These are phyloP conservation scores for Suhomyces guaymorum DNA, from an alignment of 1,139 yeast species.

Conservation along the genomic window DNA sequence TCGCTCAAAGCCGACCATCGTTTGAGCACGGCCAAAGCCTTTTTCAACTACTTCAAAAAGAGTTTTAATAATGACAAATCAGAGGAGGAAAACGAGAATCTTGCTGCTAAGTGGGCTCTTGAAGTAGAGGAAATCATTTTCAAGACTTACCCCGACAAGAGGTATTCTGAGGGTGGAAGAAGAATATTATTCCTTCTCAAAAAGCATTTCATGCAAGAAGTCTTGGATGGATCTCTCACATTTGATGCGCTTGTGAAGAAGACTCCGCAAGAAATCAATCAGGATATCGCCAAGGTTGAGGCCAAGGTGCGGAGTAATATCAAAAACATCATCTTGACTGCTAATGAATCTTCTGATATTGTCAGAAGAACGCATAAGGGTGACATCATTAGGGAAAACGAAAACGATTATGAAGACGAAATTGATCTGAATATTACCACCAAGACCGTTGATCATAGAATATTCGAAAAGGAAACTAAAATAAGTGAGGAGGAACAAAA, in stretches of 20 bases:
- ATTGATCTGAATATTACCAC: constrained; percentile 38
- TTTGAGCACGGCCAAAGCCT: constrained; percentile 41
- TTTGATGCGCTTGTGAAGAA: constrained; percentile 56
- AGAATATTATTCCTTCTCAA: constrained; percentile 40
- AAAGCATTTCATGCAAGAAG: constrained; percentile 45
- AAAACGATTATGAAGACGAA: constrained; percentile 27
- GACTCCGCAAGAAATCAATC: constrained; percentile 68
- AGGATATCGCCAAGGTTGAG: constrained; percentile 69
- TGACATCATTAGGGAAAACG: constrained; percentile 56
- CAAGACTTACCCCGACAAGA: constrained; percentile 25
- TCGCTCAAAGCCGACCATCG: constrained; percentile 32
- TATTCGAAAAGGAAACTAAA: constrained; percentile 25
- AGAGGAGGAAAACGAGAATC: constrained; percentile 29
- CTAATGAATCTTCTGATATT: constrained; percentile 20
- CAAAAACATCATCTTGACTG: constrained; percentile 20
- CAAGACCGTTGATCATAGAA: constrained; percentile 45
- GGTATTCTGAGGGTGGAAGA: constrained; percentile 45
- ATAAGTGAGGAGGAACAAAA: constrained; percentile 3
- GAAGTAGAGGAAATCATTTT: constrained; percentile 45
- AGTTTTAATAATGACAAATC: constrained; percentile 44
- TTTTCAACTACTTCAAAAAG: constrained; percentile 38
- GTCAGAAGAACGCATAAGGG: constrained; percentile 84
- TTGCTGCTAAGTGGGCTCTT: constrained; percentile 39
- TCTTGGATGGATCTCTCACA: constrained; percentile 48
- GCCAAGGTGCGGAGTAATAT: constrained; percentile 57